Conservation (phyloP, 2,329 filamentous ascomycete species). For the Fonsecaea monophora region DNA sequence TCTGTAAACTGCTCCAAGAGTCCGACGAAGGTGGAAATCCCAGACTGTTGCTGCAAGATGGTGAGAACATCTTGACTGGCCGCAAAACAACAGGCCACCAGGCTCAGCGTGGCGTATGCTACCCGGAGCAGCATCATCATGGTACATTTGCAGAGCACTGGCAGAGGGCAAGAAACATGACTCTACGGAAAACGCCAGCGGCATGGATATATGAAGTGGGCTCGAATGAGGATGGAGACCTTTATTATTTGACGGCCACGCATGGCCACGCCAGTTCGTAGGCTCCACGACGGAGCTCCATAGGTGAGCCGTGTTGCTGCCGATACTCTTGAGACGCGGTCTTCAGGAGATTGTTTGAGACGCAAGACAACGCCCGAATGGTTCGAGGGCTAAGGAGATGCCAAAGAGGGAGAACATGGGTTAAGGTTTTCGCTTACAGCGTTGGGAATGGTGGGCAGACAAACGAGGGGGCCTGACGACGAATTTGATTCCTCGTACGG, state of each 20-base stretch:
- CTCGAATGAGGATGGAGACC: constrained; percentile 28
- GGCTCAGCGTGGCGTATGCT: constrained; percentile 11
- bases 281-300: not conserved
- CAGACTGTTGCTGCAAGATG: constrained; percentile 33
- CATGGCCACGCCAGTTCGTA: not conserved
- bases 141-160: constrained; percentile 18
- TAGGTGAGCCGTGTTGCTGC: constrained; percentile 5
- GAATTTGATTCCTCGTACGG: not conserved
- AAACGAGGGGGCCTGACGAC: not conserved
- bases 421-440: constrained; percentile 5
- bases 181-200: constrained; percentile 8
- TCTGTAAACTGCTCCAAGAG: constrained; percentile 29
- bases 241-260: constrained; percentile 24
- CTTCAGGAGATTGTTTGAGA: constrained; percentile 20
- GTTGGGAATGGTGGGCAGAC: not conserved
- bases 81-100: constrained; percentile 18
- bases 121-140: constrained; percentile 26
- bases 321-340: constrained; percentile 9
- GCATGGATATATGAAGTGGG: constrained; percentile 27
- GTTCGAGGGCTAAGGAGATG: not conserved
- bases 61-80: constrained; percentile 36
- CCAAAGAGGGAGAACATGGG: constrained; percentile 7
- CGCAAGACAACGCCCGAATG: constrained; percentile 8
- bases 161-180: constrained; percentile 23
- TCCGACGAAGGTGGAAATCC: constrained; percentile 33